phyloP scores from a whole-genome alignment of 176 grass and related monocot species.

The Pontederia crassipes region DNA sequence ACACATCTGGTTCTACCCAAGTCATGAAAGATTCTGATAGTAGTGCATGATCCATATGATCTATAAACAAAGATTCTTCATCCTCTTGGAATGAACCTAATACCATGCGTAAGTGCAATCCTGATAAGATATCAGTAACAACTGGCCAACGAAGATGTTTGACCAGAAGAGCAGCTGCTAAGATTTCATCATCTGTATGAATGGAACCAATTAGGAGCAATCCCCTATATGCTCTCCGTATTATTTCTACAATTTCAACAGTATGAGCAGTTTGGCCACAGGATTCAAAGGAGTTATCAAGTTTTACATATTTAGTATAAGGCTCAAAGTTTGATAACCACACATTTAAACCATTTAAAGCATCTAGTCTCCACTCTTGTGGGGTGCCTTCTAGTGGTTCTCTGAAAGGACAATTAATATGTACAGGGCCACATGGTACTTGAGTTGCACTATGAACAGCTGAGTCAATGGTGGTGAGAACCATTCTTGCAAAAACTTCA shows the following conservation, averaged over 20 bases:
- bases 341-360: conserved; percentile 59
- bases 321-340: conserved; percentile 62
- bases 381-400: conserved; percentile 59
- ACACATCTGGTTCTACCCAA: conserved; percentile 66
- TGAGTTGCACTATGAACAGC: conserved; percentile 60
- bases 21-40: conserved; percentile 63
- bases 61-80: conserved; percentile 50
- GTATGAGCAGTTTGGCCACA: conserved; percentile 31
- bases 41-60: conserved; percentile 74
- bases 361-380: conserved; percentile 47
- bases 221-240: conserved; percentile 53
- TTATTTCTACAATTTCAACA: conserved; percentile 52
- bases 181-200: conserved; percentile 68
- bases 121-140: conserved; percentile 77
- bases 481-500: conserved; percentile 53
- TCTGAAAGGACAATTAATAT: conserved; percentile 87
- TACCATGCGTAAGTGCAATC: conserved; percentile 62
- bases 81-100: conserved; percentile 34
- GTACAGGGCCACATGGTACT: conserved; percentile 63
- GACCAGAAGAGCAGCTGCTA: conserved; percentile 53
- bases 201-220: conserved; percentile 70
- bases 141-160: conserved; percentile 87
- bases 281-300: conserved; percentile 30
- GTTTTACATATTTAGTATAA: conserved; percentile 69
- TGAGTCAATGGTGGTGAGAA: conserved; percentile 89